Evolutionary conservation across 1,284 basidiomycete genomes (phyloP).

Genomic region (Tilletia indica): DNA sequence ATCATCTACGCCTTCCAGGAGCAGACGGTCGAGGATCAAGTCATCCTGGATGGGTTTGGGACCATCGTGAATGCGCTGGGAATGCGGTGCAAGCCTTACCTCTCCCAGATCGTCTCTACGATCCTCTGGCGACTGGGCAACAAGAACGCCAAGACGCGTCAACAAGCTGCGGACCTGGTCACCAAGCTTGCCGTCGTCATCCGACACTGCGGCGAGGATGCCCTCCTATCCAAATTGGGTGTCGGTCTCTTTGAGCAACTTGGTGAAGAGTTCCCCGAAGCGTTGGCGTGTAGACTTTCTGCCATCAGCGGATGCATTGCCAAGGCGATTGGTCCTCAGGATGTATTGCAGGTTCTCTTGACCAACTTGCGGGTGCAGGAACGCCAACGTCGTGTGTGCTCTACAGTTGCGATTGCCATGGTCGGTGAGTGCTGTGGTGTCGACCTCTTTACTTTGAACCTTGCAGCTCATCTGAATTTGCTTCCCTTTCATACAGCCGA

Average conservation of each 20-base stretch:
- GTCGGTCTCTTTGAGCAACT: no score
- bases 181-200: no score
- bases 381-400: conserved; percentile 96
- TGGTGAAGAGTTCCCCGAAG: no score
- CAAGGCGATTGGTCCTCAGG: conserved; percentile 97
- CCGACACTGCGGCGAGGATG: no score
- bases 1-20: conserved; percentile 99
- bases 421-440: conserved; percentile 25
- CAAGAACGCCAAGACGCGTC: no score
- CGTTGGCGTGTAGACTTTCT: conserved; percentile 91
- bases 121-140: no score
- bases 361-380: conserved; percentile 98
- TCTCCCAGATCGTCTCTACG: no score
- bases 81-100: conserved; percentile 98
- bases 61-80: conserved; percentile 94
- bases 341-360: conserved; percentile 90
- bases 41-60: conserved; percentile 98
- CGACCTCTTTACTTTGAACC: background rate
- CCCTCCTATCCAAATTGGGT: no score
- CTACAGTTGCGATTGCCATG: conserved; percentile 86
- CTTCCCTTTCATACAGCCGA: conserved; percentile 63
- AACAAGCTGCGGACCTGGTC: no score
- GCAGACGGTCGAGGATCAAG: conserved; percentile 95
- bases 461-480: no score
- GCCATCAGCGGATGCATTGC: conserved; percentile 98